Base-by-base conservation (phyloP, 2,329 filamentous ascomycete genomes). In the Botryotinia narcissicola region DNA sequence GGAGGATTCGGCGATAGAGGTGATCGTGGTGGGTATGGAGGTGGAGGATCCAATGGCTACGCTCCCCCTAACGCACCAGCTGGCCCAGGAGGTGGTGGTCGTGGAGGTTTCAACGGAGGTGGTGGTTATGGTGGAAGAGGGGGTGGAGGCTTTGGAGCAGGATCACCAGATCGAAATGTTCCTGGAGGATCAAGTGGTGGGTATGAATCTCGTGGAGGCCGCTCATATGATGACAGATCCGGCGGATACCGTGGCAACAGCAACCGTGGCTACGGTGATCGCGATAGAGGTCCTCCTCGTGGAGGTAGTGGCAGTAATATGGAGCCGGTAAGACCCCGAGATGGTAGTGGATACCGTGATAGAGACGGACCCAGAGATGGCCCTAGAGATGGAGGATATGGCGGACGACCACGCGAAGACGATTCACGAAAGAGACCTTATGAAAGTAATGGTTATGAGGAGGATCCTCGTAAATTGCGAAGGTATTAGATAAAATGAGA, bases 271-370 rank as follows among this genome's bases (percentile, higher is more conserved):
- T 78, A 84, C 73, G 78, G 77, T 69, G 85, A 77, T 75, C 81
- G 78, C 83, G 87, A 78, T 72, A 75, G 78, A 60, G 74, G 72
- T 63, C 67, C 75, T 69, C 77, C 74, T 73, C 76, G 78, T 59
- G 77, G 79, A 75, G 80, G 80, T 69, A 81, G 80, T 74, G 93
- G 93, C 77, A 93, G 93, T 84, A 96, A 97, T 84, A 92, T 92
- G 83, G 94, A 97, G 82, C 93, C 93, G 75, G 89, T 96, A 81
- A 91, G 92, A 80, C 89, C 90, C 71, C 84, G 90, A 79, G 89
- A 91, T 40, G 72, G 42, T 78, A 82, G 86, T 75, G 85, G 88
- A 76, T 84, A 87, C 70, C 83, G 86, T 68, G 86, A 88, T 75
- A 86, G 86, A 72, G 82, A 87, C 71, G 66, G 92, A 79, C 89